These are phyloP conservation scores for Eimeria acervulina DNA, from an alignment of 169 alveolate genomes.

Conservation along the genomic window DNA sequence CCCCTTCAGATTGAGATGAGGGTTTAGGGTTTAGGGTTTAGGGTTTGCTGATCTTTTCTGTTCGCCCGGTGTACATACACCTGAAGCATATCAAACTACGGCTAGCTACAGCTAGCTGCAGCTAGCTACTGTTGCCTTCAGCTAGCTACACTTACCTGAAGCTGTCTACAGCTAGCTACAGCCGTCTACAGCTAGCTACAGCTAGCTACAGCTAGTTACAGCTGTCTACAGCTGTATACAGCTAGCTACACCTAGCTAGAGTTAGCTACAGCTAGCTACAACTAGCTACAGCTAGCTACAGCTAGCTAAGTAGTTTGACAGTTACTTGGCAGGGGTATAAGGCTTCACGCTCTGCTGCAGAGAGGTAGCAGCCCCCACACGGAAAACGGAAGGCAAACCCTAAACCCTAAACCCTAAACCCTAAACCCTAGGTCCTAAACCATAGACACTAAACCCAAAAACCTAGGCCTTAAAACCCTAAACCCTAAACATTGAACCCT, in stretches of 20 bases:
- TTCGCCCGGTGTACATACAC: too few relatives aligned
- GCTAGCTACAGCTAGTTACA: too few relatives aligned
- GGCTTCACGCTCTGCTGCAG: not conserved
- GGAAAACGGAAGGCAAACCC: not conserved
- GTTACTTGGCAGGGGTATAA: too few relatives aligned
- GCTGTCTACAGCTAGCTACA: too few relatives aligned
- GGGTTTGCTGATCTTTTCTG: not conserved
- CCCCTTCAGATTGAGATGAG: not conserved
- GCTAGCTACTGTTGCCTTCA: not conserved
- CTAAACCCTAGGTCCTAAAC: not conserved
- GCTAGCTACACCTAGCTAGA: too few relatives aligned
- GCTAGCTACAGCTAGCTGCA: conserved; percentile 32
- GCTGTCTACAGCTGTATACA: too few relatives aligned
- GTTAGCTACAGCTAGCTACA: not conserved
- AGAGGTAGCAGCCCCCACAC: not conserved
- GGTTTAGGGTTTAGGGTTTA: conserved; percentile 24
- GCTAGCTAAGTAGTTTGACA: not conserved
- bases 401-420: conserved; percentile 25
- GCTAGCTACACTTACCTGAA: too few relatives aligned
- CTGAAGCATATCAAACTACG: too few relatives aligned
- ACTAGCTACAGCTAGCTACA: not conserved
- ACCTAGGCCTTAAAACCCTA: not conserved
- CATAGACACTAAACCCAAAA: not conserved
- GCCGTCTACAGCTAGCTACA: too few relatives aligned
- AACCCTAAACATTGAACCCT: not conserved